Evolutionary conservation across 305 asterid species (phyloP).

Genomic region (Fraxinus dipetala): DNA sequence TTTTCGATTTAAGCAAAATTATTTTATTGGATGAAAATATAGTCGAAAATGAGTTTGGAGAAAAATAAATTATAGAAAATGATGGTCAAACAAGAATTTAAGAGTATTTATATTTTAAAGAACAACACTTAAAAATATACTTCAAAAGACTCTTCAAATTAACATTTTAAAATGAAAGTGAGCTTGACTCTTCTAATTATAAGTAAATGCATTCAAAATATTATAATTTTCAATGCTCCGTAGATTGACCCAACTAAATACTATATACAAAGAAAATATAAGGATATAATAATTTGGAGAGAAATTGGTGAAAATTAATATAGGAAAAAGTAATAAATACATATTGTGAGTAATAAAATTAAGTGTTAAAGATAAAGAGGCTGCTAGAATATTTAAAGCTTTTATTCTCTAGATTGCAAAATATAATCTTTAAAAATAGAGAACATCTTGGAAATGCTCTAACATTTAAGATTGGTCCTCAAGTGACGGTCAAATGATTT

Average conservation of each 20-base stretch:
- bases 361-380: too few relatives aligned
- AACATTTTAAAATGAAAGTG: background rate
- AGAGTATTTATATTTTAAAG: background rate
- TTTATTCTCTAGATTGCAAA: background rate
- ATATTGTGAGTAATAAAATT: too few relatives aligned
- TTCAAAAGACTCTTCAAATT: background rate
- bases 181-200: too few relatives aligned
- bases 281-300: background rate
- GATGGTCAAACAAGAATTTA: background rate
- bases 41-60: background rate
- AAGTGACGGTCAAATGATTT: background rate
- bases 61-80: too few relatives aligned
- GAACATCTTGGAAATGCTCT: too few relatives aligned
- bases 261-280: too few relatives aligned
- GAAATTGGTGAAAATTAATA: too few relatives aligned
- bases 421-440: too few relatives aligned
- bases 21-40: background rate
- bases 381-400: too few relatives aligned
- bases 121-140: background rate
- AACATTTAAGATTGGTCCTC: background rate
- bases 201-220: too few relatives aligned
- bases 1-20: background rate
- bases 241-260: background rate
- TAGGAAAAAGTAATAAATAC: too few relatives aligned
- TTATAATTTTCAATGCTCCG: too few relatives aligned